phyloP scores from a whole-genome alignment of 1,284 basidiomycete species.

The Heterobasidion irregulare region DNA sequence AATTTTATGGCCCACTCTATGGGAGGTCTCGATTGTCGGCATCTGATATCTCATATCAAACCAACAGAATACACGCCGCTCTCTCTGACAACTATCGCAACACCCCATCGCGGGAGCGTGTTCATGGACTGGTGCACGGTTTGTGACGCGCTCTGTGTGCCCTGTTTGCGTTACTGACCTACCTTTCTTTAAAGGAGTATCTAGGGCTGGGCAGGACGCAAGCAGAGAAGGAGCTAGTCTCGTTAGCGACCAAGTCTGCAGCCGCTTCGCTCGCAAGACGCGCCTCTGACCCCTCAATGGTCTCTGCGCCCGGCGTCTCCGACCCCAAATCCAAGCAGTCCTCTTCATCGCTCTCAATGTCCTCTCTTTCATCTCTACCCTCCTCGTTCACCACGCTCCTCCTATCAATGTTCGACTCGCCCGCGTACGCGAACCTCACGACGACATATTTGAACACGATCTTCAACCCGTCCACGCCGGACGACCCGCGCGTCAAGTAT shows the following conservation, averaged over 20 bases:
- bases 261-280: background rate
- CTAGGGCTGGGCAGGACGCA: conserved; percentile 73
- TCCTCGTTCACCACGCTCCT: conserved; percentile 83
- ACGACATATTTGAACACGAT: conserved; percentile 77
- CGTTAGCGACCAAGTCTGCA: background rate
- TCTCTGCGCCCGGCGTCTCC: background rate
- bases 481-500: conserved; percentile 84
- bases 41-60: conserved; percentile 82
- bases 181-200: conserved; percentile 46
- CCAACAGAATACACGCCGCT: conserved; percentile 82
- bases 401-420: conserved; percentile 91
- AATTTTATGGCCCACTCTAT: conserved; percentile 98
- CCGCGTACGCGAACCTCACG: conserved; percentile 94
- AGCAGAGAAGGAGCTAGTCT: conserved; percentile 24
- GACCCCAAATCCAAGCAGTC: background rate
- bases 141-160: conserved; percentile 19
- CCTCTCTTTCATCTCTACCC: conserved; percentile 51
- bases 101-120: conserved; percentile 92
- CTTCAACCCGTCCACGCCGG: conserved; percentile 90
- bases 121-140: conserved; percentile 99
- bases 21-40: conserved; percentile 92
- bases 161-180: background rate
- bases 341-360: conserved; percentile 12
- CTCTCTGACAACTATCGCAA: conserved; percentile 86
- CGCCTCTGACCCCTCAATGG: background rate